Conservation (phyloP, 495 filamentous ascomycete species). For the Daldinia childiae region DNA sequence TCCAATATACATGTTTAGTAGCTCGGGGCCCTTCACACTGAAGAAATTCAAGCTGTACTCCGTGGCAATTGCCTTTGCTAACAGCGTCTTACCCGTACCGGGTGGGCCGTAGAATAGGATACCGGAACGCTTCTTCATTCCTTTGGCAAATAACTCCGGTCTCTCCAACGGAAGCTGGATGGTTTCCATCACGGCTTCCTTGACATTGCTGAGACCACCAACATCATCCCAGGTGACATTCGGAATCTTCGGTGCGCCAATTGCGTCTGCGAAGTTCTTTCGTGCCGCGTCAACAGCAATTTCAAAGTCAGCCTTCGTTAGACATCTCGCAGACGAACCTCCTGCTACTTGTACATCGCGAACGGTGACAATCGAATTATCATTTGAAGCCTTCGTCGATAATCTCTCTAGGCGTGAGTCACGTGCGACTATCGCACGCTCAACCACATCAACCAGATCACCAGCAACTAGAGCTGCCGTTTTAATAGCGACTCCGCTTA, state of each 20-base stretch:
- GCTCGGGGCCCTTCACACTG: constrained; percentile 95
- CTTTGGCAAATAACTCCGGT: constrained; percentile 95
- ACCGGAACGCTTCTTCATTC: constrained; percentile 98
- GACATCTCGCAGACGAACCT: constrained; percentile 76
- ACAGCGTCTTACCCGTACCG: constrained; percentile 94
- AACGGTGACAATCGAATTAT: constrained; percentile 64
- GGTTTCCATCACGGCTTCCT: constrained; percentile 94
- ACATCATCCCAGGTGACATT: constrained; percentile 98
- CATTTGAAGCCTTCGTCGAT: constrained; percentile 54
- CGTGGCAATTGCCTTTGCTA: constrained; percentile 97
- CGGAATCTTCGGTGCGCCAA: constrained; percentile 97
- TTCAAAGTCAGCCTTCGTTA: constrained; percentile 91
- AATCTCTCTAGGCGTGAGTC: constrained; percentile 76
- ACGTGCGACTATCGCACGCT: constrained; percentile 82
- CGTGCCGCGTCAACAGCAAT: constrained; percentile 90
- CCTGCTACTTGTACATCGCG: constrained; percentile 89
- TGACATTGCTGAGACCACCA: constrained; percentile 90
- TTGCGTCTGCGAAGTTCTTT: constrained; percentile 96
- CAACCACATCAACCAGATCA: constrained; percentile 92
- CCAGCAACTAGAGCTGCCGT: constrained; percentile 95
- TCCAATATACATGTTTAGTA: constrained; percentile 99
- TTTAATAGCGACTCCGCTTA: constrained; percentile 86
- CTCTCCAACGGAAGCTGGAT: constrained; percentile 93
- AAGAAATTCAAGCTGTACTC: constrained; percentile 99
- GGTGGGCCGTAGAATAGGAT: constrained; percentile 98